phyloP scores from a whole-genome alignment of 23 red algal genomes.

The Gracilaria domingensis region DNA sequence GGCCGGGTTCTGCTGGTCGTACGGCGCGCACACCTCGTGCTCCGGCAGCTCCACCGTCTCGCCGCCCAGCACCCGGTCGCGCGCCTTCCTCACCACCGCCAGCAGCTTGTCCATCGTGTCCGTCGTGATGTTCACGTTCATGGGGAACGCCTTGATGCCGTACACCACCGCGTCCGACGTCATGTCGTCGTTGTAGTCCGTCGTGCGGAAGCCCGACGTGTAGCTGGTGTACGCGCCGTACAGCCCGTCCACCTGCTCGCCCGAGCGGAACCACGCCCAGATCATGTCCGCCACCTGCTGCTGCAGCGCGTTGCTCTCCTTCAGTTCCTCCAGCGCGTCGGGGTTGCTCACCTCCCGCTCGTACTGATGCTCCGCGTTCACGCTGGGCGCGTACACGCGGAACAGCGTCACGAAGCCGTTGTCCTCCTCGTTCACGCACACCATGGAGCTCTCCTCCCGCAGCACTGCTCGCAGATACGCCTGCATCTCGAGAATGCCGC shows the following conservation, averaged over 20 bases:
- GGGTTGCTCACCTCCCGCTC: conserved; percentile 25
- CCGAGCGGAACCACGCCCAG: conserved; percentile 39
- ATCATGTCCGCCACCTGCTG: conserved; percentile 44
- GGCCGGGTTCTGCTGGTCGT: background rate
- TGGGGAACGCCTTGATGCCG: conserved; percentile 64
- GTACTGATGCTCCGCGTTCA: conserved; percentile 44
- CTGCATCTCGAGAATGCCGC: conserved; percentile 48
- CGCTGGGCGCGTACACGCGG: conserved; percentile 37
- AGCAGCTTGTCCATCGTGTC: conserved; percentile 41
- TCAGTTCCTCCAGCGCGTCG: background rate
- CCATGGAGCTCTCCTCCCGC: conserved; percentile 21
- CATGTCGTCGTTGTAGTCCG: conserved; percentile 59
- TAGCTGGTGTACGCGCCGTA: conserved; percentile 56
- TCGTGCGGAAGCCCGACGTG: conserved; percentile 54
- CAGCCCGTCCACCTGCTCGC: conserved; percentile 39
- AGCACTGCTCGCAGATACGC: conserved; percentile 29
- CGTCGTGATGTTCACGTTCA: conserved; percentile 66
- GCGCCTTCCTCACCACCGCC: conserved; percentile 9
- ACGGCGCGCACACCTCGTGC: background rate
- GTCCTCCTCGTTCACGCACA: conserved; percentile 45
- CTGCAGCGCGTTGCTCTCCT: conserved; percentile 43
- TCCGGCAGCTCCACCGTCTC: background rate
- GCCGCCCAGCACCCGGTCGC: background rate
- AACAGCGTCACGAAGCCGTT: conserved; percentile 54
- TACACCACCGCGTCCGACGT: conserved; percentile 21